Evolutionary conservation across 257 asterid genomes (phyloP), one percentile per base, ranked within the genome.

Genomic region (Scutellaria baicalensis): DNA sequence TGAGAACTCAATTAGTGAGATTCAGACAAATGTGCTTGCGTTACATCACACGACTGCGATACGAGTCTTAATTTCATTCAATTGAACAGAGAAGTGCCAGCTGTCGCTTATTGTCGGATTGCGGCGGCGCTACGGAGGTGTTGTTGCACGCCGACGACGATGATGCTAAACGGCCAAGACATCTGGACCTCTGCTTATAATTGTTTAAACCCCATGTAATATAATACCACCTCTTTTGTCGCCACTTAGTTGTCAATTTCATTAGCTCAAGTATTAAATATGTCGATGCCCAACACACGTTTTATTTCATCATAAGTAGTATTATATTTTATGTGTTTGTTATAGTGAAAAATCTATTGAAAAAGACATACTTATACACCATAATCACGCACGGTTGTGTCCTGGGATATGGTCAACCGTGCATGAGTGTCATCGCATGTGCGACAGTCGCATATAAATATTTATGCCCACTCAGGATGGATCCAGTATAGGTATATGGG

Each of bases 81-180:
- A 61, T 50, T 3, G 12, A 44, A 42, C 65, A 54, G 6, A 54
- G 6, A 35, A 14, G 18, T 36, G 55, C 50, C 67, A 72, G 59
- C 64, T 71, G 76, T 71, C 17, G 9, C 18, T 18, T 1, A 38
- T 38, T 47, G 66, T 66, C 57, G 56, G 57, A 48, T 40, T 69
- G 20, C 74, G 48, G 74, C 66, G 58, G 66, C 58, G 13, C 36
- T 55, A 9, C 45, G 65, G 27, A 27, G 35, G 12, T 45, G 43
- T 44, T 45, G 43, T 44, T 8, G 58, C 59, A 10, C 74, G 36
- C 20, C 39, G 63, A 5, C 39, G 63, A 5, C 63, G 48, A 6
- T 55, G 59, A 38, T 48, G 59, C 47, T 6, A 18, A 17, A 9
- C 20, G n/a, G n/a, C 20, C 36, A 8, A 11, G 72, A 38, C 72